These are phyloP conservation scores for Fusarium xylarioides DNA, from an alignment of 2,329 filamentous ascomycete genomes.

Conservation along the genomic window DNA sequence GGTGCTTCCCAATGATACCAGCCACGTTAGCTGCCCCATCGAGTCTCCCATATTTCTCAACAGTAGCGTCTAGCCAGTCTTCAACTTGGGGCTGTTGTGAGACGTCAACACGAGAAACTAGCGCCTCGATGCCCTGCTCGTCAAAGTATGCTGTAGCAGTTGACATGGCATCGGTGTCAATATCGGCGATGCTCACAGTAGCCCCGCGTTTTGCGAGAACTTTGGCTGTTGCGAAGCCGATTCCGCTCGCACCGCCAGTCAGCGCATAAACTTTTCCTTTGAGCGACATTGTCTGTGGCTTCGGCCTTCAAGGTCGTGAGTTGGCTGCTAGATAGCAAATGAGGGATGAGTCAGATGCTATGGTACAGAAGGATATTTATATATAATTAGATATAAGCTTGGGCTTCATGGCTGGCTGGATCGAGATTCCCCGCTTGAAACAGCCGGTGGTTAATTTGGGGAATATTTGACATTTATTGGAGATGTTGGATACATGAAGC, in stretches of 20 bases:
- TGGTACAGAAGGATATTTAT: background rate
- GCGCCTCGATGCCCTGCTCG: slow-evolving; percentile 39
- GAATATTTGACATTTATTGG: background rate
- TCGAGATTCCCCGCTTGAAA: slow-evolving; percentile 9
- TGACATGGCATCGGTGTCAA: slow-evolving; percentile 45
- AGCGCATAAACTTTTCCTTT: slow-evolving; percentile 51
- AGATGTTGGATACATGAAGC: background rate
- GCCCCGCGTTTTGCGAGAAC: slow-evolving; percentile 50
- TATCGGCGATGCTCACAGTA: slow-evolving; percentile 52
- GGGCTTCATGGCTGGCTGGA: slow-evolving; percentile 2
- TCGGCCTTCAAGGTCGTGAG: background rate
- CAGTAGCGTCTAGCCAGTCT: slow-evolving; percentile 56
- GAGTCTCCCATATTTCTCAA: slow-evolving; percentile 61
- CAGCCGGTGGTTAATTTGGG: slow-evolving; percentile 21
- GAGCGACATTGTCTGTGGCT: slow-evolving; percentile 41
- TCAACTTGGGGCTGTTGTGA: slow-evolving; percentile 59
- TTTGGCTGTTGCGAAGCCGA: slow-evolving; percentile 54
- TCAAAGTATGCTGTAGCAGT: slow-evolving; percentile 46
- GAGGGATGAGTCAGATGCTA: background rate
- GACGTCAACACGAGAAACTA: slow-evolving; percentile 58
- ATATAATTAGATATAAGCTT: background rate
- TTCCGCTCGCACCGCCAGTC: slow-evolving; percentile 55
- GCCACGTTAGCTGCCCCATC: slow-evolving; percentile 66
- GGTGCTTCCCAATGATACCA: slow-evolving; percentile 58
- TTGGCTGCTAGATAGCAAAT: background rate